Evolutionary conservation across 2,329 filamentous ascomycete genomes (phyloP), one percentile per base, ranked within the genome.

Genomic region (Penicillium sumatraense): DNA sequence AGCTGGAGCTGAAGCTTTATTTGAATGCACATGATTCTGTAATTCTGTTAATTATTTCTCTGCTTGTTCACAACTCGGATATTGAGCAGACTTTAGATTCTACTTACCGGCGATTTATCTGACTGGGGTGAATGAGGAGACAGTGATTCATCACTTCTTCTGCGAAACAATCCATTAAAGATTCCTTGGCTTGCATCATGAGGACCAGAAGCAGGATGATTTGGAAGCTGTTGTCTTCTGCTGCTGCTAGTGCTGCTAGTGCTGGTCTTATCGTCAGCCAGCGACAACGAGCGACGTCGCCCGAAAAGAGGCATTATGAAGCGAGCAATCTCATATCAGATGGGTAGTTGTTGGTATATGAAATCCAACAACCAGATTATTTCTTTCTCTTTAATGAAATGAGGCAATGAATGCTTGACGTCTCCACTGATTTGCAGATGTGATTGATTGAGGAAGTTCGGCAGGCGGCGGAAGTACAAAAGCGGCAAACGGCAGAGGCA

Each of bases 201-300:
- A 29, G 52, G 14, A n/a, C 41, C 21, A 23, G 49, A 48, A 4
- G 57, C 42, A n/a, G 36, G 13, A 47, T 52, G 60, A 35, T 57
- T 54, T n/a, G 61, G 57, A 20, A 51, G 38, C 9, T 61, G 57
- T 1, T 48, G 50, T 24, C n/a, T n/a, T n/a, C n/a, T n/a, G n/a
- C n/a, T n/a, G n/a, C n/a, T n/a, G n/a, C n/a, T n/a, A n/a, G n/a
- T n/a, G n/a, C n/a, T n/a, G n/a, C n/a, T n/a, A n/a, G n/a, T 54
- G 3, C 56, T 24, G 21, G 44, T 44, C 24, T 59, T 56, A 18
- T 54, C 27, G 23, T 61, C 53, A 16, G 47, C 40, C 31, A 58
- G 35, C 16, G 68, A 62, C 21, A 63, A 38, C 23, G 67, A 66
- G 50, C 67, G 68, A 29, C 65, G 68, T 48, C 67, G 67, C 26